phyloP scores from a whole-genome alignment of 1,139 yeast species.

The Sugiyamaella neomexicana region DNA sequence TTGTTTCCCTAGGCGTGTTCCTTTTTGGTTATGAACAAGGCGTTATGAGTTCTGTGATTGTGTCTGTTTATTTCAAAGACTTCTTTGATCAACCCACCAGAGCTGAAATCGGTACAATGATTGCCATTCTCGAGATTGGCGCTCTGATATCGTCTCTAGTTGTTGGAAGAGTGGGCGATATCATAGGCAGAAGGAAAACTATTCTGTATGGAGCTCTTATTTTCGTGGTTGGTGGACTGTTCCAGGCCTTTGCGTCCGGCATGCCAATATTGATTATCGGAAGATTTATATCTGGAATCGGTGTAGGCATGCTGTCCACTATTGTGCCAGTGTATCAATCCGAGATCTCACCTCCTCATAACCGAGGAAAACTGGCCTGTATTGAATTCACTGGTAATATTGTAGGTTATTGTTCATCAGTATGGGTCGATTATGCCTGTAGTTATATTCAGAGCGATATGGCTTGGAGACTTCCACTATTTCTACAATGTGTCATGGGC shows the following conservation, averaged over 20 bases:
- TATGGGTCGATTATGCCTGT: constrained; percentile 88
- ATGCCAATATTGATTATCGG: constrained; percentile 63
- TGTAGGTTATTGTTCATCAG: constrained; percentile 79
- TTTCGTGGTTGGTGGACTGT: constrained; percentile 75
- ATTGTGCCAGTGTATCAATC: constrained; percentile 94
- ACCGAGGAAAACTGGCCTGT: constrained; percentile 86
- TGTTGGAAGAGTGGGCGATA: constrained; percentile 78
- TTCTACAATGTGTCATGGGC: constrained; percentile 77
- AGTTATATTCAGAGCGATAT: constrained; percentile 56
- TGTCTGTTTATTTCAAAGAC: constrained; percentile 66
- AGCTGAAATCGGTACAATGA: constrained; percentile 72
- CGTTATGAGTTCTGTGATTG: constrained; percentile 78
- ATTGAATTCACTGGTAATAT: constrained; percentile 92
- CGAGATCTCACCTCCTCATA: constrained; percentile 87
- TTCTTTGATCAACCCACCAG: constrained; percentile 74
- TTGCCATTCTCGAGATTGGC: constrained; percentile 81
- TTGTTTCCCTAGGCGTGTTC: constrained; percentile 81
- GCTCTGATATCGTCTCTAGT: constrained; percentile 75
- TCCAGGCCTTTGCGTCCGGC: constrained; percentile 61
- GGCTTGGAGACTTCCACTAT: constrained; percentile 81
- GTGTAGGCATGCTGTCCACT: constrained; percentile 87
- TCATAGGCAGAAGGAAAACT: constrained; percentile 75
- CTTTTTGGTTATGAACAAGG: constrained; percentile 92
- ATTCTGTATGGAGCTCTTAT: constrained; percentile 79
- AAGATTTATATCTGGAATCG: constrained; percentile 78